Evolutionary conservation across 495 filamentous ascomycete genomes (phyloP).

Genomic region (Durotheca rogersii): DNA sequence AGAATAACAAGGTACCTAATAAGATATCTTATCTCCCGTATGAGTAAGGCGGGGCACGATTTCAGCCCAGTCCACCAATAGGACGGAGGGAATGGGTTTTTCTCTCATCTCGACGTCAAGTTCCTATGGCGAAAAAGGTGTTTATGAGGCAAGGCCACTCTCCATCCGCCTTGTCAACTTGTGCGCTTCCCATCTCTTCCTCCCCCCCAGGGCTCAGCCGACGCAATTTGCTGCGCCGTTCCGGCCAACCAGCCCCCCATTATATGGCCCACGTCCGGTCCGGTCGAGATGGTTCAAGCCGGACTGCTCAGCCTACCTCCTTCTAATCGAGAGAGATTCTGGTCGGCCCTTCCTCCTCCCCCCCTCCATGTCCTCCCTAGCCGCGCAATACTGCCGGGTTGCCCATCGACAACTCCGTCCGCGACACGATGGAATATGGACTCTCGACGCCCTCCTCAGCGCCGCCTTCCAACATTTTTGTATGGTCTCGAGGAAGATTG

Average conservation of each 20-base stretch:
- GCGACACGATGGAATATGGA: constrained; percentile 43
- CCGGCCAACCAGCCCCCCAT: not conserved
- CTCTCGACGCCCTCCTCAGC: constrained; percentile 44
- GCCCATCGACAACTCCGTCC: constrained; percentile 39
- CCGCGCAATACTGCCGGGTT: constrained; percentile 44
- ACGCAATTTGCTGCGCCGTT: not conserved
- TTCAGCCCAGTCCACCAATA: not conserved
- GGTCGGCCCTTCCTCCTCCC: constrained; percentile 2
- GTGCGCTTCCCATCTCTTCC: no score
- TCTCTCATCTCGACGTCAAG: constrained; percentile 11
- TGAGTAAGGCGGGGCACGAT: not conserved
- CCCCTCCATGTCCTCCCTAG: constrained; percentile 37
- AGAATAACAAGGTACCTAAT: no score
- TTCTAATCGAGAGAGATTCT: constrained; percentile 4
- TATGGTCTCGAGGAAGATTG: constrained; percentile 22
- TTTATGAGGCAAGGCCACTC: no score
- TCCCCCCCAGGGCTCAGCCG: no score
- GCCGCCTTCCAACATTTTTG: constrained; percentile 45
- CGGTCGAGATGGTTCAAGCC: constrained; percentile 4
- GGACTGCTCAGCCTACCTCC: not conserved
- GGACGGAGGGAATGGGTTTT: not conserved
- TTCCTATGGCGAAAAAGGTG: no score
- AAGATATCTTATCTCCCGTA: no score
- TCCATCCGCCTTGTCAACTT: no score
- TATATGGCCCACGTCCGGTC: no score